A percentile compares a stretch with the other conserved stretches of the same genome.
Evolutionary conservation across 129 eudicot genomes (phyloP).

Genomic region (Escallonia herrerae): DNA sequence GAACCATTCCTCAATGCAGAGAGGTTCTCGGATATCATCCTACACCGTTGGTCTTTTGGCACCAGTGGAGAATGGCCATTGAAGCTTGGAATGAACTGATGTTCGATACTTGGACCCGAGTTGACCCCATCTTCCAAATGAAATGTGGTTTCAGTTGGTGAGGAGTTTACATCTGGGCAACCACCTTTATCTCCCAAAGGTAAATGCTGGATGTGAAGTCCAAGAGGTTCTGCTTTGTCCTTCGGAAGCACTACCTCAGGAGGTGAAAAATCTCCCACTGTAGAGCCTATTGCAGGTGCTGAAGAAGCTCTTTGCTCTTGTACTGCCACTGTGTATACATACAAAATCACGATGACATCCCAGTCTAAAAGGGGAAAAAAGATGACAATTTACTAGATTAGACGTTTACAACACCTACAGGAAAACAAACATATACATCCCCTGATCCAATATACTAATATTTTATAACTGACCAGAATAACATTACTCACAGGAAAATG

Average conservation of each 20-base stretch:
- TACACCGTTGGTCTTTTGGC: conserved; percentile 37
- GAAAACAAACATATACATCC: too few species aligned
- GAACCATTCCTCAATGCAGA: conserved; percentile 58
- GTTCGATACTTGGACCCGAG: conserved; percentile 65
- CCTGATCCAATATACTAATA: too few species aligned
- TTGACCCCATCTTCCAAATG: conserved; percentile 43
- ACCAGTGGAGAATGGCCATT: conserved; percentile 40
- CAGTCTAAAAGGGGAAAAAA: neutral
- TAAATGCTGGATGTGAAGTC: conserved; percentile 74
- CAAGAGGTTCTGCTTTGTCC: conserved; percentile 82
- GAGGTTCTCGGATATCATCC: conserved; percentile 55
- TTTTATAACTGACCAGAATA: too few species aligned
- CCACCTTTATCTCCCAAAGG: conserved; percentile 33
- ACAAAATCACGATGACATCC: neutral
- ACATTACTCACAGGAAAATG: too few species aligned
- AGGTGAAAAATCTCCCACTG: conserved; percentile 84
- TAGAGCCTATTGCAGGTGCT: conserved; percentile 65
- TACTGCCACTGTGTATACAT: conserved; percentile 50
- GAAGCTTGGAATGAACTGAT: conserved; percentile 83
- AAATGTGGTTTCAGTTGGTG: conserved; percentile 52
- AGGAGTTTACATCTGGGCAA: conserved; percentile 75
- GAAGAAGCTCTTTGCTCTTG: conserved; percentile 93
- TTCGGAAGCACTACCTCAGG: conserved; percentile 75
- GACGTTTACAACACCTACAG: too few species aligned
- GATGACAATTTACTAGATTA: neutral